phyloP scores from a whole-genome alignment of 2,329 filamentous ascomycete genomes.

The Trichoderma cornu-damae region DNA sequence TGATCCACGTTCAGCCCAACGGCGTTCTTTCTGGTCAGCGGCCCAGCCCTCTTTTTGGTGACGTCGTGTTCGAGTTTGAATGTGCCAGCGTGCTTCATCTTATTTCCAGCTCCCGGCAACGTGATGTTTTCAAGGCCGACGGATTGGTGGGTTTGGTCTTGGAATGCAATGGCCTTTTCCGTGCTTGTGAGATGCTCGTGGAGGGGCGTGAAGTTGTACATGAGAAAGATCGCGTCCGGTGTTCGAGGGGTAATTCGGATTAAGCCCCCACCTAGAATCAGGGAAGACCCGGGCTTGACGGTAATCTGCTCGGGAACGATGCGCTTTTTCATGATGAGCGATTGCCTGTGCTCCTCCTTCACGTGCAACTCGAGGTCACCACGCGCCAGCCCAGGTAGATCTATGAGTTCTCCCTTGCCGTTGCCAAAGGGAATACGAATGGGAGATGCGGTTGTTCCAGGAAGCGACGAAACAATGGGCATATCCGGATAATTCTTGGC shows the following conservation, averaged over 20 bases:
- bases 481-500: slow-evolving; percentile 76
- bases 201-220: slow-evolving; percentile 83
- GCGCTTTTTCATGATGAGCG: slow-evolving; percentile 73
- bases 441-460: slow-evolving; percentile 90
- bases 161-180: slow-evolving; percentile 70
- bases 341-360: slow-evolving; percentile 56
- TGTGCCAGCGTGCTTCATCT: slow-evolving; percentile 64
- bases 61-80: slow-evolving; percentile 77
- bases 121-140: slow-evolving; percentile 60
- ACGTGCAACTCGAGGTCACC: slow-evolving; percentile 69
- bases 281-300: slow-evolving; percentile 70
- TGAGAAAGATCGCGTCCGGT: slow-evolving; percentile 60
- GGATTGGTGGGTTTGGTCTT: slow-evolving; percentile 55
- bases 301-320: slow-evolving; percentile 67
- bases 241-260: slow-evolving; percentile 75
- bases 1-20: slow-evolving; percentile 59
- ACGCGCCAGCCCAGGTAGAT: slow-evolving; percentile 79
- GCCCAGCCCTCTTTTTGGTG: slow-evolving; percentile 71
- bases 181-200: slow-evolving; percentile 71
- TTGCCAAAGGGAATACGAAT: slow-evolving; percentile 88
- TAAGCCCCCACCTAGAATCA: slow-evolving; percentile 73
- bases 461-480: slow-evolving; percentile 78
- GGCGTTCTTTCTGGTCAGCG: slow-evolving; percentile 59
- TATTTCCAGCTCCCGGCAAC: slow-evolving; percentile 50
- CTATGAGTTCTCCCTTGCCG: slow-evolving; percentile 83